Conservation (phyloP, 371 early-diverging fungal species). For the Mucor racemosus region DNA sequence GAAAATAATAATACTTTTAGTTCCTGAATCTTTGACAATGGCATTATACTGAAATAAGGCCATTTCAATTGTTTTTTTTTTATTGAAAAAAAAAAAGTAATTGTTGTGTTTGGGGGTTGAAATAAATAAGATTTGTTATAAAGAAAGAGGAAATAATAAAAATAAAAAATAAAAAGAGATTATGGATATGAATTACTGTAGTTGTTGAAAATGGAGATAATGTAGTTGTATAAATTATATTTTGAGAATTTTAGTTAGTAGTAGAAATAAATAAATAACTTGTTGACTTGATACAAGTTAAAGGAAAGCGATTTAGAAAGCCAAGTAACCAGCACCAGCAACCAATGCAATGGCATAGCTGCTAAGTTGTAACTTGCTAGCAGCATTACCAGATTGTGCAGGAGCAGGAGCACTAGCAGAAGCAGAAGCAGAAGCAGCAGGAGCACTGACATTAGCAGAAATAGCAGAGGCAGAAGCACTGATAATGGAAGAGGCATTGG, state of each 20-base stretch:
- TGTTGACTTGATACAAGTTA: not conserved
- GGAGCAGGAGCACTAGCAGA: constrained; percentile 1
- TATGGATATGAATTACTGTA: not conserved
- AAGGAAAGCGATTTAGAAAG: constrained; percentile 3
- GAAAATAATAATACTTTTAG: not conserved
- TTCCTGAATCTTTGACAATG: constrained; percentile 7
- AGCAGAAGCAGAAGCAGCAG: constrained; percentile 1
- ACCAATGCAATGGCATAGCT: constrained; percentile 12
- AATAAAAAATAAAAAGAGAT: not conserved
- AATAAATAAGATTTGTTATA: not conserved
- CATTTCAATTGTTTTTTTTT: not conserved
- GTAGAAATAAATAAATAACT: constrained; percentile 10
- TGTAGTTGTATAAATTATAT: constrained; percentile 2
- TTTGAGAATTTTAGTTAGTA: not conserved
- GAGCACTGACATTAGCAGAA: not conserved
- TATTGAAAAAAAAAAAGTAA: not conserved
- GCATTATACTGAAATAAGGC: not conserved
- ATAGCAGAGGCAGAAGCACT: not conserved
- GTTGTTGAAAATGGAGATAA: not conserved
- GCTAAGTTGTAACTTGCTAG: constrained; percentile 14
- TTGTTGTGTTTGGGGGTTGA: not conserved
- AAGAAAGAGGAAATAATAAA: not conserved
- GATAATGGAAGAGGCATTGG: not conserved
- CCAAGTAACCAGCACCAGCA: constrained; percentile 21
- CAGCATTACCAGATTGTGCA: not conserved